A percentile compares a stretch with the other conserved stretches of the same genome.
phyloP scores from a whole-genome alignment of 73 alveolate genomes.

The Paramecium pentaurelia region DNA sequence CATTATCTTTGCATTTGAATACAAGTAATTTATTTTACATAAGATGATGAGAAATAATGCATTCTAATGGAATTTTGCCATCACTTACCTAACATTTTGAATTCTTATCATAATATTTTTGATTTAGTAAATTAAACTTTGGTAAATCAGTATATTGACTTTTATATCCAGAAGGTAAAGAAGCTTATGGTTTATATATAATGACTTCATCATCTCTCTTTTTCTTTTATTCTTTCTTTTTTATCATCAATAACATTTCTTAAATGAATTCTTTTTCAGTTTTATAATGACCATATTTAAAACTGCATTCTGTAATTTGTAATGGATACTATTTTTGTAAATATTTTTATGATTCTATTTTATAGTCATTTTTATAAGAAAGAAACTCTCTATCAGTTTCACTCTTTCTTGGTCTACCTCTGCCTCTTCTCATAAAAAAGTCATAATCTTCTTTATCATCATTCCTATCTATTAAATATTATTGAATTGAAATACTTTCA shows the following conservation, averaged over 20 bases:
- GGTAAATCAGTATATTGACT: background rate
- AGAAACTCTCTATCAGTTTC: background rate
- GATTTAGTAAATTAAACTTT: background rate
- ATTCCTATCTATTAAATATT: background rate
- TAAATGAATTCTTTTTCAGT: background rate
- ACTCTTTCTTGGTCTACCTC: slow-evolving; percentile 8
- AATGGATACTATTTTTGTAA: background rate
- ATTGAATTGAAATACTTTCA: background rate
- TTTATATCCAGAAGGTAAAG: background rate
- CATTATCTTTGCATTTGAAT: background rate
- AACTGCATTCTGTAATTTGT: background rate
- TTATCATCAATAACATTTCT: background rate
- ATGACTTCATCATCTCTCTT: background rate
- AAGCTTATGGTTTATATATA: background rate
- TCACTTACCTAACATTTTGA: background rate
- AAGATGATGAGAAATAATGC: background rate
- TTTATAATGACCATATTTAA: background rate
- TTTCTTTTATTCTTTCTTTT: background rate
- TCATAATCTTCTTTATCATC: background rate
- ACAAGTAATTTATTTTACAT: background rate
- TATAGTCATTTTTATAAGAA: background rate
- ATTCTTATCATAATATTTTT: background rate
- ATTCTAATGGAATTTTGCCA: background rate
- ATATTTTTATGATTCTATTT: background rate
- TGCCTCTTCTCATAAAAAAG: background rate